Base-by-base conservation (phyloP, 2,329 filamentous ascomycete species). In the Colletotrichum tropicale region DNA sequence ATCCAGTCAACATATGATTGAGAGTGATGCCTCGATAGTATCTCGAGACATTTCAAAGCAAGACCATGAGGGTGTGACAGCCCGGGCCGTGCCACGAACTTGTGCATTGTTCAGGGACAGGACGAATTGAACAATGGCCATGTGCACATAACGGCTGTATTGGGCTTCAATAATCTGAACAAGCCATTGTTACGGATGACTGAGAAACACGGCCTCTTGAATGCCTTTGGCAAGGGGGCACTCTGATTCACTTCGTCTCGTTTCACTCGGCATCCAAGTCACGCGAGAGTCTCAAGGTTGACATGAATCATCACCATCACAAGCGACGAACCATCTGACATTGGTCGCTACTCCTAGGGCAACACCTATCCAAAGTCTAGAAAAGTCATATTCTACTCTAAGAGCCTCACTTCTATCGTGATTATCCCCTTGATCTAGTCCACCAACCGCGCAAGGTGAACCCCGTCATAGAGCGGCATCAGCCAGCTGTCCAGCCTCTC, bases 381-480 rank as follows among this genome's bases (percentile, higher is more conserved):
- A 48, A 52, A 52, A 1, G n/a, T 21, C 43, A 52, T 21, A 8
- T 8, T 52, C 43, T 24, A 21, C n/a, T 1, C 4, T 52, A 21
- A 21, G n/a, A 52, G n/a, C 10, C 12, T 4, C 10, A 21, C 8
- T 2, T 8, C 43, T 13, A 52, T 52, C n/a, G 13, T 5, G 1
- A 52, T 24, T 4, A 4, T 12, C 2, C 38, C 18, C 9, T 1
- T 4, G 2, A n/a, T 26, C 32, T 78, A 87, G 74, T 86, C 85
- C 26, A 82, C 80, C 38, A 84, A 78, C 55, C 86, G 81, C 12
- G 84, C 82, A 74, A 87, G 76, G n/a, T 80, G 82, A 24, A 87
- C 76, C 0, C 87, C 87, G 70, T 88, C 87, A 81, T 84, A 88
- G 16, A 88, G 80, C 15, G 87, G 86, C 58, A 87, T 48, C 70